Evolutionary conservation across 2,329 filamentous ascomycete genomes (phyloP).

Genomic region (Colletotrichum limetticola): DNA sequence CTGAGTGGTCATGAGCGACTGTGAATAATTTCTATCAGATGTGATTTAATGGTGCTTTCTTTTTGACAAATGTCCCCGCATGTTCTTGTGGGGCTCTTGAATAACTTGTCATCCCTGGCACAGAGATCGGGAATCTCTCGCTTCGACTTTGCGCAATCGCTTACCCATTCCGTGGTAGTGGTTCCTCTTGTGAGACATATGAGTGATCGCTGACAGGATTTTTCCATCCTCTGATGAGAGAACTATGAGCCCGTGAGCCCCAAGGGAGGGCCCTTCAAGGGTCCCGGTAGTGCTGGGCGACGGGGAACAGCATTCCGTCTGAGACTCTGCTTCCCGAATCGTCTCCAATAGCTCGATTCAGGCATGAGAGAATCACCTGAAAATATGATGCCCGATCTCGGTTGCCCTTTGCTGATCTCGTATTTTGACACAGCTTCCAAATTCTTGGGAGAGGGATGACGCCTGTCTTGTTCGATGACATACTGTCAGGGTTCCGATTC

Average conservation of each 20-base stretch:
- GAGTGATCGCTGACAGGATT: constrained; percentile 3
- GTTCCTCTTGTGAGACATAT: constrained; percentile 21
- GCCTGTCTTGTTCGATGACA: not conserved
- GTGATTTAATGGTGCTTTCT: constrained; percentile 14
- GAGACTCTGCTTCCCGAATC: not conserved
- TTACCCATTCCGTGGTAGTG: constrained; percentile 31
- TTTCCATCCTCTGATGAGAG: constrained; percentile 4
- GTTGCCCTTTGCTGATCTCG: not conserved
- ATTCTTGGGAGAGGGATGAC: not conserved
- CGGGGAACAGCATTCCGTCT: not conserved
- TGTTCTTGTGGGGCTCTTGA: constrained; percentile 20
- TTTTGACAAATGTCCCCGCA: constrained; percentile 14
- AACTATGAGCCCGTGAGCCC: not conserved
- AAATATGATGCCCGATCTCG: not conserved
- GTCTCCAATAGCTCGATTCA: not conserved
- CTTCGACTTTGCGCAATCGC: constrained; percentile 18
- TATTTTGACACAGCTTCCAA: constrained; percentile 6
- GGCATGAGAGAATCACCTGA: not conserved
- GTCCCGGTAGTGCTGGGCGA: not conserved
- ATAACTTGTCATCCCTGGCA: not conserved
- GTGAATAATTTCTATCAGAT: not conserved
- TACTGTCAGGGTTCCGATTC: not conserved
- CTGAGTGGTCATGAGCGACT: not conserved
- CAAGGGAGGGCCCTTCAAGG: constrained; percentile 12
- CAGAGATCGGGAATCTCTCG: constrained; percentile 12